phyloP scores from a whole-genome alignment of 148 eudicot genomes.

The Polygonum aviculare region DNA sequence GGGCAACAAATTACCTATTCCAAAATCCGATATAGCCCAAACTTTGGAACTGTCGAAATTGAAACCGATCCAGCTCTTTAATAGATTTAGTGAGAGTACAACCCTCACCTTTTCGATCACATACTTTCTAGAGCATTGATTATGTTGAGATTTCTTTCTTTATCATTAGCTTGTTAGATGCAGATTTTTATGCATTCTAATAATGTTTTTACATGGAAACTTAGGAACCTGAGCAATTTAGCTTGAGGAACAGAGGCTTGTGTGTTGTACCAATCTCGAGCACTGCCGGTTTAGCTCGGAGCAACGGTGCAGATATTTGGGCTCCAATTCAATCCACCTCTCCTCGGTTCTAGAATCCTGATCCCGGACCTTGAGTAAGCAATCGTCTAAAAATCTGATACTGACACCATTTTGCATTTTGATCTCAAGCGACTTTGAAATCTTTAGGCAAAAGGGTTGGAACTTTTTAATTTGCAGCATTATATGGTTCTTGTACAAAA shows the following conservation, averaged over 20 bases:
- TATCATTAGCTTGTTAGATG: neutral
- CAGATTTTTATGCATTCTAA: neutral
- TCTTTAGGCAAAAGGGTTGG: neutral
- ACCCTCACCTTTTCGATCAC: too few species aligned
- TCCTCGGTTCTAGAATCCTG: conserved; percentile 22
- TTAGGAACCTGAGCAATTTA: conserved; percentile 39
- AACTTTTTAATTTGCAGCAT: neutral
- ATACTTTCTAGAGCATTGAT: neutral
- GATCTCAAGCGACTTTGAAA: neutral
- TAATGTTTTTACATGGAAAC: neutral
- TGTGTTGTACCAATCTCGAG: conserved; percentile 72
- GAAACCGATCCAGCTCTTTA: neutral
- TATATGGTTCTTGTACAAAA: neutral
- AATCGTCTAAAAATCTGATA: neutral
- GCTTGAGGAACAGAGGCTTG: conserved; percentile 69
- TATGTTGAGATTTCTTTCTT: neutral
- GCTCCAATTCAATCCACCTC: conserved; percentile 41
- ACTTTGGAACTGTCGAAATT: neutral
- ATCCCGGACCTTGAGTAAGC: neutral
- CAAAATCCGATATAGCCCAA: neutral
- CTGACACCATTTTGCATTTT: neutral
- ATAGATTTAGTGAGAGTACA: too few species aligned
- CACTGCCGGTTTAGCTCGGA: conserved; percentile 52
- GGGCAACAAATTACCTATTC: neutral
- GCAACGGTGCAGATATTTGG: conserved; percentile 62